Conservation (phyloP, 805 yeast genomes). For the Saccharomycopsis microspora region DNA sequence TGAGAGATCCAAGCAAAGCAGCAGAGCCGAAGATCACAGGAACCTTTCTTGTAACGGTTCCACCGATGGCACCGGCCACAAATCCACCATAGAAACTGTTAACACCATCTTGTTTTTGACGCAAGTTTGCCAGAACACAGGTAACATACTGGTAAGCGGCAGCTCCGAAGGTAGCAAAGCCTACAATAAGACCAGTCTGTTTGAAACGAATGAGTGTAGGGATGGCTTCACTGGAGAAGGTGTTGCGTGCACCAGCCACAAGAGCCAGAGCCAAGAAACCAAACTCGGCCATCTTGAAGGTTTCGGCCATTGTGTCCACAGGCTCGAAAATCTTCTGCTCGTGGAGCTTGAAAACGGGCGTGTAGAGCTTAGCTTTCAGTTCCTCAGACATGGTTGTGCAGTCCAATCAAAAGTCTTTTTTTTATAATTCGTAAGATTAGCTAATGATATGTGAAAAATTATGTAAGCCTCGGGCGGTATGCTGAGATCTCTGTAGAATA, state of each 20-base stretch:
- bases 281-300: constrained; percentile 33
- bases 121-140: constrained; percentile 40
- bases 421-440: background rate
- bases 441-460: background rate
- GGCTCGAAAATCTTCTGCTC: constrained; percentile 29
- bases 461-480: no score
- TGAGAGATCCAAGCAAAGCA: constrained; percentile 30
- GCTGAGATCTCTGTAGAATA: no score
- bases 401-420: background rate
- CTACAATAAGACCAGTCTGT: constrained; percentile 22
- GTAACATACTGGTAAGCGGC: constrained; percentile 37
- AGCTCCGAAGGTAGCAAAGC: constrained; percentile 30
- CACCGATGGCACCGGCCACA: constrained; percentile 33
- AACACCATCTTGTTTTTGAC: constrained; percentile 52
- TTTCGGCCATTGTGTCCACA: constrained; percentile 40
- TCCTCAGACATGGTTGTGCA: background rate
- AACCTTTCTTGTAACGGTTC: constrained; percentile 25
- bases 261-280: constrained; percentile 35
- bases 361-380: background rate
- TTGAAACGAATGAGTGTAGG: constrained; percentile 25
- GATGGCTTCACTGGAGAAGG: constrained; percentile 30
- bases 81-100: constrained; percentile 41
- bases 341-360: constrained; percentile 11
- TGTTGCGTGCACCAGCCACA: constrained; percentile 38
- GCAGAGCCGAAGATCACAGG: constrained; percentile 36